Evolutionary conservation across 2,329 filamentous ascomycete genomes (phyloP), one percentile per base, ranked within the genome.

Genomic region (Penicillium expansum): DNA sequence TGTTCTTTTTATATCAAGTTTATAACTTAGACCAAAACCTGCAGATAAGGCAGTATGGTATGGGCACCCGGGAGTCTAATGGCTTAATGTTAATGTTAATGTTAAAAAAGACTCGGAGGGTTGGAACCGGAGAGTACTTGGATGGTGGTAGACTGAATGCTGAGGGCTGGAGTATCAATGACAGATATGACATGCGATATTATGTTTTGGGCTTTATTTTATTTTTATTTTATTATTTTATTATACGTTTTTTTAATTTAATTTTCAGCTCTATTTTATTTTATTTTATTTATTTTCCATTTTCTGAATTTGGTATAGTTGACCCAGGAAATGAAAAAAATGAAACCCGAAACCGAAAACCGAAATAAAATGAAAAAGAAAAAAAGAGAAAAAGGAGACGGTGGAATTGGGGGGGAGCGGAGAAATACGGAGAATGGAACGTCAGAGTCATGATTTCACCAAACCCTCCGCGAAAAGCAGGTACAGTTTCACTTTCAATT

Each of bases 341-440:
- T 20, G 8, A 18, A 35, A 43, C 42, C 43, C 33, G 37, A 14
- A 14, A 30, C 27, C 2, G 9, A 47, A 50, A 35, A 45, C 50
- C 48, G 42, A n/a, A 49, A 43, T 20, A 47, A 37, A 51, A 45
- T 5, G 27, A n/a, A 38, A 38, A 48, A 52, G 1, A 39, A 18
- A 30, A 55, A 27, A 44, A 39, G 37, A 24, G 20, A 10, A 42
- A 29, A 38, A 52, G 43, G 38, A 54, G 38, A 47, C 33, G 38
- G 39, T 35, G 41, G 42, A 54, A 48, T 54, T 57, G 30, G 52
- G 53, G 53, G 48, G 48, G 52, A 55, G 60, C 62, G 62, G 62
- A 62, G 58, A 65, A 61, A 59, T 56, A 58, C 60, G 63, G 62
- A 57, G 30, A 38, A 47, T 47, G 44, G 35, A 45, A 32, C 27